Base-by-base conservation (phyloP, 495 filamentous ascomycete genomes). In the Penicillium simplicissimum region DNA sequence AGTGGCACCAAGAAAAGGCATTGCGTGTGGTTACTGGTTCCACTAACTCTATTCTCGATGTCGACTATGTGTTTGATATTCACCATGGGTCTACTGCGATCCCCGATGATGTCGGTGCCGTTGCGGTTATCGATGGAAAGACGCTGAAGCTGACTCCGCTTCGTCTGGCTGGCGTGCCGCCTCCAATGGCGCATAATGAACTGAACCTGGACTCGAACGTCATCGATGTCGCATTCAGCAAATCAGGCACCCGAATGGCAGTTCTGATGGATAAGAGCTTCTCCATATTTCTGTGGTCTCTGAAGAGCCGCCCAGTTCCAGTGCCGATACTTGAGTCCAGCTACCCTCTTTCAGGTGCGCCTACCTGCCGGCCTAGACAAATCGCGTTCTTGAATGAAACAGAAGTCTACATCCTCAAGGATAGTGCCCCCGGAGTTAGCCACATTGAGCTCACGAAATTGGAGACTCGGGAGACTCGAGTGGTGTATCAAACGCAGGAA, bases 111-210 rank as follows among this genome's bases (percentile, higher is more conserved):
- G 79, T 86, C 68, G 95, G 95, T 28, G 80, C 88, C 25, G 87
- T 94, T 52, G 91, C 87, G 28, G 93, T 96, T n/a, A 85, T 96
- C 42, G 93, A 97, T 75, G 93, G 93, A 51, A 84, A 76, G 70
- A 82, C 66, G 21, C 79, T 97, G 57, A 96, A 96, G 69, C 72
- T 98, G 52, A 97, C 95, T 6, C 91, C 96, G 5, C 80, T 98
- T 67, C 81, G 90, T 60, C 78, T 87, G 51, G 88, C 91, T 42
- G 96, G 94, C 65, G 83, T 96, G 15, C 95, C 95, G 40, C 95
- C 95, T 37, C 95, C 95, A 35, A 96, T 97, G 92, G 85, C 93
- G 15, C 80, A 93, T 57, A 87, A 87, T 66, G 91, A 96, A 61
- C 66, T 97, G 51, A 62, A 76, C 23, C 68, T 91, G 33, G 79